Conservation (phyloP, 2,329 filamentous ascomycete species). For the Pezicula rhizophila region DNA sequence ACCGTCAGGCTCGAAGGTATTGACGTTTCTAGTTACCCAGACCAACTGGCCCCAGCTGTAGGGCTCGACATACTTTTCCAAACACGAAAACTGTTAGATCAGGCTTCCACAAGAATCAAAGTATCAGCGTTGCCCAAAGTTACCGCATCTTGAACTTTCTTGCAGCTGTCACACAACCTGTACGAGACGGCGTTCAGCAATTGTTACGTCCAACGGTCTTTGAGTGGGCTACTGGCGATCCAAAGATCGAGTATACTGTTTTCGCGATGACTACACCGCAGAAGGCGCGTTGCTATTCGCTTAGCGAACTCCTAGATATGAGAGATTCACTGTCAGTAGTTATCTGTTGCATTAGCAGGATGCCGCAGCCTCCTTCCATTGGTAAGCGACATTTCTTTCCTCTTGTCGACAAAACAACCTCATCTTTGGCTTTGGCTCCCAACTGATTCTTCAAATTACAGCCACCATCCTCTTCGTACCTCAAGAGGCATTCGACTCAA, state of each 20-base stretch:
- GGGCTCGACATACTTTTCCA: no score
- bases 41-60: no score
- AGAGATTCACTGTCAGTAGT: conserved; percentile 18
- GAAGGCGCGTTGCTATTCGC: conserved; percentile 15
- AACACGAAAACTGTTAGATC: no score
- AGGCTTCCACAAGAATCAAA: no score
- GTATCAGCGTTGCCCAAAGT: no score
- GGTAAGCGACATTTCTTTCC: conserved; percentile 11
- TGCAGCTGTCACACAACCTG: no score
- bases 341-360: conserved; percentile 15
- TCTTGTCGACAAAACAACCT: not conserved
- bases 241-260: not conserved
- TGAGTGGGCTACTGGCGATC: no score
- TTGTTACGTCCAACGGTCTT: no score
- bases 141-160: no score
- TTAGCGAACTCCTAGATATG: conserved; percentile 21
- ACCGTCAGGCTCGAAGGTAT: no score
- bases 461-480: conserved; percentile 20
- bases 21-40: no score
- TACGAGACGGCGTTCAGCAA: no score
- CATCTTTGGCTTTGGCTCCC: not conserved
- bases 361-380: conserved; percentile 23
- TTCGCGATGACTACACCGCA: not conserved
- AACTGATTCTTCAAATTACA: conserved; percentile 2
- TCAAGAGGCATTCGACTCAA: conserved; percentile 16